Evolutionary conservation across 108 stramenopile species (phyloP).

Genomic region (Licmophora abbreviata): DNA sequence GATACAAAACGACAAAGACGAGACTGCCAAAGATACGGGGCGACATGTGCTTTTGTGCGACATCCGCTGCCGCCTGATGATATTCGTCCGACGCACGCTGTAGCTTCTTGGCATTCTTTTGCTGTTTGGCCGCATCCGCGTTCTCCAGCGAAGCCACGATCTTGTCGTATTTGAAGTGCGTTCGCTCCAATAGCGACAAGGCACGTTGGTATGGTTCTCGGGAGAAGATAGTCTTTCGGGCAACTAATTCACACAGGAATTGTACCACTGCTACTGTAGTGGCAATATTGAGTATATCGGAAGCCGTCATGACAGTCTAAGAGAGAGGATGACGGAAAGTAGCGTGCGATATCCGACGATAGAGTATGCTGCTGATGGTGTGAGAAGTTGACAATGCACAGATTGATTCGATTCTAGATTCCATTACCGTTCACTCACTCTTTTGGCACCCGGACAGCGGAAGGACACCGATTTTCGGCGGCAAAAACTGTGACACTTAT

Average conservation of each 20-base stretch:
- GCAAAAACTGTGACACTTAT: too few relatives aligned
- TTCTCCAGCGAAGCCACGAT: slow-evolving; percentile 16
- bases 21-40: slow-evolving; percentile 42
- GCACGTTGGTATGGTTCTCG: slow-evolving; percentile 44
- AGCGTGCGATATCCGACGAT: too few relatives aligned
- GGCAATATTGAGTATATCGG: slow-evolving; percentile 55
- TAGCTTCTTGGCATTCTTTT: slow-evolving; percentile 24
- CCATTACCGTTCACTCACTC: too few relatives aligned
- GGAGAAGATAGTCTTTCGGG: slow-evolving; percentile 42
- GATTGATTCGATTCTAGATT: too few relatives aligned
- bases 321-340: too few relatives aligned
- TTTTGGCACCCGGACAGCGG: too few relatives aligned
- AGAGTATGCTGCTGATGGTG: too few relatives aligned
- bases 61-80: slow-evolving; percentile 26
- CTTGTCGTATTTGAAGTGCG: slow-evolving; percentile 33
- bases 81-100: slow-evolving; percentile 55
- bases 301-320: slow-evolving; percentile 75
- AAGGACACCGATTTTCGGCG: too few relatives aligned
- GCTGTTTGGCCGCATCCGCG: slow-evolving; percentile 9
- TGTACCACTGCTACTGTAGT: slow-evolving; percentile 49
- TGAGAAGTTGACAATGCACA: too few relatives aligned
- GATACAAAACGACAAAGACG: slow-evolving; percentile 61
- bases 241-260: slow-evolving; percentile 39
- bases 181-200: slow-evolving; percentile 45
- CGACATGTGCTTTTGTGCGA: slow-evolving; percentile 42